Evolutionary conservation across 495 filamentous ascomycete genomes (phyloP), one percentile per base, ranked within the genome.

Genomic region (Penicillium riverlandense): DNA sequence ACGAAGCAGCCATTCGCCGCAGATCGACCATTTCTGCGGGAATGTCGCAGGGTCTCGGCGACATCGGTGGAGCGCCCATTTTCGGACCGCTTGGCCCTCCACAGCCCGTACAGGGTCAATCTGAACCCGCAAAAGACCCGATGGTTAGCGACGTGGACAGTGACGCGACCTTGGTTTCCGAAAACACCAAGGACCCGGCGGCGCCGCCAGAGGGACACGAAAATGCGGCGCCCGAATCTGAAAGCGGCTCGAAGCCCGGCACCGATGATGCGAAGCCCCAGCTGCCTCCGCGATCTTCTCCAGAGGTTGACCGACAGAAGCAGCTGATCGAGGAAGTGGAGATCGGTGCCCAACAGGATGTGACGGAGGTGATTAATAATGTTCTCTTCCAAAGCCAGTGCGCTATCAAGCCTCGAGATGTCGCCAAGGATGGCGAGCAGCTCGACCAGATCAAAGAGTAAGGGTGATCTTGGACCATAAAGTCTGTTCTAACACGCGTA

Each of bases 281-380:
- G 36, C 64, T 75, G 31, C 75, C 75, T 27, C 75, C 72, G 31
- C 63, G 74, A 40, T 69, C 67, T 41, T 50, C 55, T 15, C 40
- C 55, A 11, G 53, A 63, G 45, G 39, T 52, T n/a, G 64, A 70
- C 36, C 48, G 50, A 0, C 58, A 69, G 43, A 66, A 62, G 41
- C 61, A 69, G 15, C 48, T 70, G 40, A 62, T 63, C 10, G 75
- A 80, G 33, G 77, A 83, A 40, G 60, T 82, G 1, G 79, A 83
- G 59, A 71, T 80, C 52, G 74, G 76, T 13, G 74, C 79, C 16
- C 79, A 90, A 56, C 91, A 96, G 67, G 92, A 98, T 67, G 92
- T 95, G 7, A 90, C 86, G 8, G 92, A 98, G 61, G 90, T 95
- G 32, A 90, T 96, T 59, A 88, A 88, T 33, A 90, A 92, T 58